Evolutionary conservation across 2,329 filamentous ascomycete species (phyloP).

Genomic region (Alternaria arbusti): DNA sequence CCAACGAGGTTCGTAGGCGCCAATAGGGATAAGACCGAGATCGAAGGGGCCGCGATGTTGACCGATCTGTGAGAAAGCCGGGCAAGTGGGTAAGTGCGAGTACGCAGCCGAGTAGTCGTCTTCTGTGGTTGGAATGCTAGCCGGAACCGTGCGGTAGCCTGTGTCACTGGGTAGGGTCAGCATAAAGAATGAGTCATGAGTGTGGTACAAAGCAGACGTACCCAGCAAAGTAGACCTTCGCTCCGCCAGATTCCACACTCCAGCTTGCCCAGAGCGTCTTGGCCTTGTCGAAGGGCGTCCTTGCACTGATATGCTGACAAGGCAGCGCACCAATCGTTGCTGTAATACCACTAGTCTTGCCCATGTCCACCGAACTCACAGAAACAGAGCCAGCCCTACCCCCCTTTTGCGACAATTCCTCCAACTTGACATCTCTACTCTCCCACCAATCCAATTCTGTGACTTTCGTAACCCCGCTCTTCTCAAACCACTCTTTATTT

Average conservation of each 20-base stretch:
- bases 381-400: conserved; percentile 10
- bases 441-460: conserved; percentile 98
- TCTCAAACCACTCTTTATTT: conserved; percentile 80
- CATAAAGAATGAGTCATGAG: neutral
- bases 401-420: conserved; percentile 27
- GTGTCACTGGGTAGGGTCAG: conserved; percentile 71
- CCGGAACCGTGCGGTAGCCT: conserved; percentile 81
- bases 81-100: conserved; percentile 71
- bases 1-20: conserved; percentile 77
- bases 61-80: conserved; percentile 86
- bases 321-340: conserved; percentile 81
- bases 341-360: conserved; percentile 58
- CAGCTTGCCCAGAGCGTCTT: conserved; percentile 89
- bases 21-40: conserved; percentile 90
- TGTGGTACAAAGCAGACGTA: conserved; percentile 39
- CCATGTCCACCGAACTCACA: conserved; percentile 8
- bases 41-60: conserved; percentile 83
- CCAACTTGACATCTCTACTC: conserved; percentile 73
- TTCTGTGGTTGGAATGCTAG: conserved; percentile 61
- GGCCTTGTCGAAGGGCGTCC: conserved; percentile 71
- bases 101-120: conserved; percentile 77
- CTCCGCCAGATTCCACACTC: conserved; percentile 74
- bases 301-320: conserved; percentile 79
- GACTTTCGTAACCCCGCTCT: conserved; percentile 73
- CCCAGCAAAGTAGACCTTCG: conserved; percentile 83